These are phyloP conservation scores for Emydomyces testavorans DNA, from an alignment of 2,329 filamentous ascomycete species.

Conservation along the genomic window DNA sequence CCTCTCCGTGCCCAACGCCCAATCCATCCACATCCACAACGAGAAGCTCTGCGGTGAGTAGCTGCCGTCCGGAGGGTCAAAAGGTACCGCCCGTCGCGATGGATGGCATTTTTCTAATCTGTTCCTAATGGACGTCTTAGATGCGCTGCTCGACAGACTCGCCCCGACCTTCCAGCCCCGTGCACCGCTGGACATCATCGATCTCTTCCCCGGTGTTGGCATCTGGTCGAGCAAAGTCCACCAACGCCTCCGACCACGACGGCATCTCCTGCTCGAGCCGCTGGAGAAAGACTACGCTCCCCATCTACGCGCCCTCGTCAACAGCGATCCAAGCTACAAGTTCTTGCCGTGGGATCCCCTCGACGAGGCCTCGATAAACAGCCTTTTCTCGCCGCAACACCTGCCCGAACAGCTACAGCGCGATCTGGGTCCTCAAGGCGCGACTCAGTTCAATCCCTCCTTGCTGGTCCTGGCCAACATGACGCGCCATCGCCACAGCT, in stretches of 20 bases:
- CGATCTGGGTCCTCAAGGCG: conserved; percentile 30
- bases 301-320: conserved; percentile 50
- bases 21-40: conserved; percentile 22
- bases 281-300: conserved; percentile 47
- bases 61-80: too few species aligned
- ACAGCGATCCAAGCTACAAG: conserved; percentile 37
- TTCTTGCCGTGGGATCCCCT: conserved; percentile 46
- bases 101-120: neutral
- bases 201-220: conserved; percentile 70
- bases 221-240: conserved; percentile 70
- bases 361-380: conserved; percentile 45
- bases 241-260: conserved; percentile 60
- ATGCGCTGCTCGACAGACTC: conserved; percentile 61
- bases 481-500: conserved; percentile 44
- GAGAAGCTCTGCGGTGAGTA: conserved; percentile 28
- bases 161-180: conserved; percentile 57
- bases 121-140: conserved; percentile 27
- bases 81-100: neutral
- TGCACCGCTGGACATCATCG: conserved; percentile 70
- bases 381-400: conserved; percentile 30
- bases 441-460: conserved; percentile 52
- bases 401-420: conserved; percentile 42
- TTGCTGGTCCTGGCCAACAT: conserved; percentile 64
- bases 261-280: conserved; percentile 73
- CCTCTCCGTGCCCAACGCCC: conserved; percentile 12